Evolutionary conservation across 495 filamentous ascomycete genomes (phyloP), one percentile per base, ranked within the genome.

Genomic region (Penicillium bialowiezense): DNA sequence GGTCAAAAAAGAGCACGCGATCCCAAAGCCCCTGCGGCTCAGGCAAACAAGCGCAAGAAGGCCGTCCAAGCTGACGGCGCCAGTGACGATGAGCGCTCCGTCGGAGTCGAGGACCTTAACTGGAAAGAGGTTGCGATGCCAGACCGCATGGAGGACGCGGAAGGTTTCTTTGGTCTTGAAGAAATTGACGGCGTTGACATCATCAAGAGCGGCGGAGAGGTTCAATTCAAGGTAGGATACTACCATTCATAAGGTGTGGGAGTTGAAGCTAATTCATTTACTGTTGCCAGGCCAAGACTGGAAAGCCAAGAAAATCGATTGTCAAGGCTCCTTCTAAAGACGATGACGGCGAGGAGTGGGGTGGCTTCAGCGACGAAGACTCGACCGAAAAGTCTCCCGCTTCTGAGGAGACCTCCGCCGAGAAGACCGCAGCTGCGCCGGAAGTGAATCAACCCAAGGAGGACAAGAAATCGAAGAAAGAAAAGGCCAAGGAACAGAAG

Each of bases 161-260:
- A 90, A 54, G 93, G 95, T 0, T 96, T 98, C 67, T 95, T 84
- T 67, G 92, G 93, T 0, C 64, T 98, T 32, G 92, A 98, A 54
- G 93, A 97, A 59, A 83, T 97, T 37, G 89, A 95, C 7, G 90
- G 86, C 35, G 88, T 97, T 1, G 89, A 96, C 23, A 74, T 98
- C 15, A 69, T 95, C 24, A 76, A 72, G 10, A 58, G 58, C 1
- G 58, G 51, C 3, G 70, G 72, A 28, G 56, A 68, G 28, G 44
- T 80, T 21, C 58, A 62, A 35, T 81, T 76, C 58, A 75, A 76
- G 70, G 78, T 80, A 68, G 39, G 59, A 41, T 4, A 18, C 18
- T 13, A 35, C n/a, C 14, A n/a, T 3, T 6, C 44, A 8, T 41
- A 9, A 10, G 5, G 23, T 18, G 15, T 35, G 20, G 47, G 36